phyloP scores from a whole-genome alignment of 805 yeast species.

The Candida gorgasii region DNA sequence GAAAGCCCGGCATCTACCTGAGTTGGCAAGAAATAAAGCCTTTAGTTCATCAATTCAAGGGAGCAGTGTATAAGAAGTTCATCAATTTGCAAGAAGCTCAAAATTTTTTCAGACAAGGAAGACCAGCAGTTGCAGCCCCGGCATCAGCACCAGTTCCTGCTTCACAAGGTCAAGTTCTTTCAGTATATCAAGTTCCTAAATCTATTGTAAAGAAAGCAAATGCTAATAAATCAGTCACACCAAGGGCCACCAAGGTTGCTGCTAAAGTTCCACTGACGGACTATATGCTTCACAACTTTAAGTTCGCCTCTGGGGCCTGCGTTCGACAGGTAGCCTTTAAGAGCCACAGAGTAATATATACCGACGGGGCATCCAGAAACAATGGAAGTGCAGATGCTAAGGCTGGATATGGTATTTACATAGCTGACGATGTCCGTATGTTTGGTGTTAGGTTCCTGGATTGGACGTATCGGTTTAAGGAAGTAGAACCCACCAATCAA shows the following conservation, averaged over 20 bases:
- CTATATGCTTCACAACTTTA: no score
- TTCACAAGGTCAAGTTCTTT: slow-evolving; percentile 1
- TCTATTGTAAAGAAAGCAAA: no score
- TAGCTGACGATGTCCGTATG: slow-evolving; percentile 50
- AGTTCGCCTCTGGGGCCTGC: no score
- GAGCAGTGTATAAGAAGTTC: slow-evolving; percentile 4
- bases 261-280: no score
- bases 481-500: slow-evolving; percentile 66
- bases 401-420: slow-evolving; percentile 75
- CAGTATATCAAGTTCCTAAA: no score
- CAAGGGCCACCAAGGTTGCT: no score
- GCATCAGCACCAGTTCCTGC: no score
- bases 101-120: not conserved
- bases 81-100: not conserved
- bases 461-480: not conserved
- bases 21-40: slow-evolving; percentile 47
- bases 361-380: slow-evolving; percentile 76
- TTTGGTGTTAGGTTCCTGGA: slow-evolving; percentile 25
- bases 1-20: slow-evolving; percentile 51
- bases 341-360: slow-evolving; percentile 42
- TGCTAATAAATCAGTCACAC: no score
- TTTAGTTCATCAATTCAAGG: not conserved
- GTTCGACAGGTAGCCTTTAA: no score
- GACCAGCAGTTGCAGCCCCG: no score
- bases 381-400: slow-evolving; percentile 47